Evolutionary conservation across 2,329 filamentous ascomycete genomes (phyloP).

Genomic region (Venturia asperata): DNA sequence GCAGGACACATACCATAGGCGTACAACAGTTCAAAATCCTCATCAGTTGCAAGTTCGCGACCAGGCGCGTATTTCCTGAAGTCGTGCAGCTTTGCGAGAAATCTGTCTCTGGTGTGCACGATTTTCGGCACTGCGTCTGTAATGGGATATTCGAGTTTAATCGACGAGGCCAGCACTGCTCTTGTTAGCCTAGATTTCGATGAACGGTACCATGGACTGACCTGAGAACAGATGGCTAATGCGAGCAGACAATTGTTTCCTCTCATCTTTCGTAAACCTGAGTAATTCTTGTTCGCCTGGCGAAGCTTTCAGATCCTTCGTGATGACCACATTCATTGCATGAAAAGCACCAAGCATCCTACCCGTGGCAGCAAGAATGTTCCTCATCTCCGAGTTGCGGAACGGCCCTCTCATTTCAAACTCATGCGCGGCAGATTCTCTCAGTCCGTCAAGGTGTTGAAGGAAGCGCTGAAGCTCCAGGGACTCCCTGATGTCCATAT

Average conservation of each 20-base stretch:
- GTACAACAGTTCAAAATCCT: conserved; percentile 86
- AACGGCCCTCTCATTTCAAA: conserved; percentile 87
- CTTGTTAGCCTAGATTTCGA: conserved; percentile 21
- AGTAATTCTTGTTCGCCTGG: conserved; percentile 77
- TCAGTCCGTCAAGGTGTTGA: conserved; percentile 65
- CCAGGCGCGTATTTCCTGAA: conserved; percentile 65
- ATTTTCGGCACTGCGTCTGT: conserved; percentile 83
- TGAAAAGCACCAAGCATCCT: conserved; percentile 90
- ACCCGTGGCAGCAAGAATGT: conserved; percentile 71
- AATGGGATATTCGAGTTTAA: conserved; percentile 91
- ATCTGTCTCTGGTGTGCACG: conserved; percentile 67
- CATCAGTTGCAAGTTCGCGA: conserved; percentile 52
- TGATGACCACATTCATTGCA: conserved; percentile 87
- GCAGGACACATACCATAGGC: conserved; percentile 60
- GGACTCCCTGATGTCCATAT: conserved; percentile 85
- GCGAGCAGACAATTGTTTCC: conserved; percentile 72
- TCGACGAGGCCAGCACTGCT: conserved; percentile 74
- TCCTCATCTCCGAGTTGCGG: conserved; percentile 62
- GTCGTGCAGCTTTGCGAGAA: conserved; percentile 80
- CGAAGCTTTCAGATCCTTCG: conserved; percentile 67
- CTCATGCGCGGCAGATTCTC: conserved; percentile 68
- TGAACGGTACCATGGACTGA: conserved; percentile 28
- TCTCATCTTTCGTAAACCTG: conserved; percentile 69
- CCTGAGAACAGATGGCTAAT: conserved; percentile 77
- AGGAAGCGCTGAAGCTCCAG: conserved; percentile 75